Conservation (phyloP, 352 stramenopile species). For the Phytophthora palmivora region DNA sequence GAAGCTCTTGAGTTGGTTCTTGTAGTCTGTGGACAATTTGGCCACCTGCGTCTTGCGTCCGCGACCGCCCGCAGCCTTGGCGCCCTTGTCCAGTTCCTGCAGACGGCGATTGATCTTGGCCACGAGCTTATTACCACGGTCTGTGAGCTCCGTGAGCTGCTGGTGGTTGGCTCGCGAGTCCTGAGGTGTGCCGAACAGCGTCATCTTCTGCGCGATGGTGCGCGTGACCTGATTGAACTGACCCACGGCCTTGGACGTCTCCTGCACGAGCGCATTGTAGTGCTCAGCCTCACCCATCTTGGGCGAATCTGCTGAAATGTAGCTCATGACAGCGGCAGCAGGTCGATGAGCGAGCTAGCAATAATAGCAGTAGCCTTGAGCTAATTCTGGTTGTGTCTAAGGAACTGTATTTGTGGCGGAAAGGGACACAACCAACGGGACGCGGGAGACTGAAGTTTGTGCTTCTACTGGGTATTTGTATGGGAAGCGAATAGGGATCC, state of each 20-base stretch:
- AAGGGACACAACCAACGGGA: conserved; percentile 12
- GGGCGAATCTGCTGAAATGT: conserved; percentile 60
- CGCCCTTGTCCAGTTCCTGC: conserved; percentile 49
- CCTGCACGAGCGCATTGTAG: conserved; percentile 58
- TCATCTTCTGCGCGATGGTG: conserved; percentile 70
- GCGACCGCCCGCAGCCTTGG: conserved; percentile 43
- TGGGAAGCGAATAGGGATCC: conserved; percentile 2
- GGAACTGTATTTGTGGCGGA: conserved; percentile 10
- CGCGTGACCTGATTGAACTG: conserved; percentile 69
- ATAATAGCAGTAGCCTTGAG: not conserved
- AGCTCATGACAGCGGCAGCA: conserved; percentile 35
- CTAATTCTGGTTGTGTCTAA: conserved; percentile 26
- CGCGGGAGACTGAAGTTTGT: conserved; percentile 8
- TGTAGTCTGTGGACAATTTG: conserved; percentile 68
- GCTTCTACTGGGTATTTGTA: conserved; percentile 10
- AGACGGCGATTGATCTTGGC: conserved; percentile 62
- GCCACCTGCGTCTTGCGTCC: conserved; percentile 59
- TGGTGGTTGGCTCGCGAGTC: conserved; percentile 69
- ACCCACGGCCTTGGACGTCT: conserved; percentile 66
- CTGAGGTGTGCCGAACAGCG: conserved; percentile 62
- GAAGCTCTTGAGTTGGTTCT: conserved; percentile 68
- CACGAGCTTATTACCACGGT: conserved; percentile 69
- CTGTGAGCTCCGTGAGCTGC: conserved; percentile 64
- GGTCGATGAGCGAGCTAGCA: not conserved
- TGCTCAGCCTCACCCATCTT: conserved; percentile 55